phyloP scores from a whole-genome alignment of 805 yeast species.

The Scheffersomyces ergatensis region DNA sequence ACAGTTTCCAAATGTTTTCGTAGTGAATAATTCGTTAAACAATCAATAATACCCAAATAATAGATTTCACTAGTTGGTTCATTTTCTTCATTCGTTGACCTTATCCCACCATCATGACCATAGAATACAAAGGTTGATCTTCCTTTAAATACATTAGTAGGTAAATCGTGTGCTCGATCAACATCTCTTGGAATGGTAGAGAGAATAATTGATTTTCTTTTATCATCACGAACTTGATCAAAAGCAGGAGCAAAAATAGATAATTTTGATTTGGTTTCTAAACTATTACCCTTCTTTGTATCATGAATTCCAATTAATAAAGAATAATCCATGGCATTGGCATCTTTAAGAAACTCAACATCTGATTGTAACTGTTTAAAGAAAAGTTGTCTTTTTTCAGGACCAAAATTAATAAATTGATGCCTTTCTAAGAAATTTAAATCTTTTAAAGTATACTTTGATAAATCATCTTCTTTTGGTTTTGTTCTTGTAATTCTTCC shows the following conservation, averaged over 20 bases:
- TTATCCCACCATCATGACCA: slow-evolving; percentile 80
- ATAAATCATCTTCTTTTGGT: slow-evolving; percentile 16
- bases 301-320: slow-evolving; percentile 86
- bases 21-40: slow-evolving; percentile 76
- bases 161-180: slow-evolving; percentile 39
- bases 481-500: slow-evolving; percentile 61
- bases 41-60: slow-evolving; percentile 92
- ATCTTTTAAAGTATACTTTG: slow-evolving; percentile 69
- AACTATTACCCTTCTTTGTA: slow-evolving; percentile 45
- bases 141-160: slow-evolving; percentile 43
- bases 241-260: slow-evolving; percentile 46
- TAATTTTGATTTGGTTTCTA: slow-evolving; percentile 31
- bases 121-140: slow-evolving; percentile 59
- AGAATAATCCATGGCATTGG: slow-evolving; percentile 96
- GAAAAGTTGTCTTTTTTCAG: slow-evolving; percentile 57
- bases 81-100: slow-evolving; percentile 64
- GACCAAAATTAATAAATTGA: slow-evolving; percentile 71
- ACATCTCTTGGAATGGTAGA: slow-evolving; percentile 47
- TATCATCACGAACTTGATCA: slow-evolving; percentile 11
- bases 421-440: slow-evolving; percentile 77
- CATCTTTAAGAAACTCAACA: slow-evolving; percentile 63
- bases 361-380: slow-evolving; percentile 73
- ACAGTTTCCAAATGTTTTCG: slow-evolving; percentile 81
- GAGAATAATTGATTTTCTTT: slow-evolving; percentile 31
- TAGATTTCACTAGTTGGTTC: slow-evolving; percentile 68